Evolutionary conservation across 1,284 basidiomycete species (phyloP), one percentile per base, ranked within the genome.

Genomic region (Cystobasidium slooffiae): DNA sequence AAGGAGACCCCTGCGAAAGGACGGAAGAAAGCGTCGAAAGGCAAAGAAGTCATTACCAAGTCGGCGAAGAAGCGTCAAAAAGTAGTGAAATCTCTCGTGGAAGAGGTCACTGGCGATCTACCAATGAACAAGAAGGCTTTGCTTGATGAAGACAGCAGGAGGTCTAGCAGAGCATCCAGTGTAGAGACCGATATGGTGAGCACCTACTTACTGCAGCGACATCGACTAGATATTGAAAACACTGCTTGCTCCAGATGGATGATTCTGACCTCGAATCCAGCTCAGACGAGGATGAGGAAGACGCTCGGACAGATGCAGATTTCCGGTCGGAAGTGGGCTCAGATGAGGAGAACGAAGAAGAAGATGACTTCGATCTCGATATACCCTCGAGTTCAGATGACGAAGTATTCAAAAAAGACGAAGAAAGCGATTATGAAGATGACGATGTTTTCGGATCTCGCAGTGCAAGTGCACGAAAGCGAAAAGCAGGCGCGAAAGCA

Each of bases 231-330:
- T 10, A 39, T 7, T 39, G 39, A 22, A 18, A 1, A 31, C 14
- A 3, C 10, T 31, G 22, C 31, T 12, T 18, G 46, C 4, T 22
- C 5, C 22, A 66, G 73, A 41, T 55, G 41, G 41, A 49, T n/a
- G 65, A 49, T 6, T 53, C 51, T 7, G 69, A 67, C 14, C 46
- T 20, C 31, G 62, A 72, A 6, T 68, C 67, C 1, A 67, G 63
- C 64, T 58, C 52, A 22, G 65, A 74, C 6, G 63, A 70, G 16
- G 72, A 72, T 12, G 64, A 58, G 10, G 72, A 64, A 5, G 69
- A 64, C 4, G 77, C 52, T n/a, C 6, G 58, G 31, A 56, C 67
- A 14, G 67, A 75, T 58, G 72, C 67, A 46, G 75, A 68, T 43
- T 41, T 47, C 18, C 46, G 61, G 18, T 67, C 53, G 10, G 65